These are phyloP conservation scores for Suillus subaureus DNA, from an alignment of 768 basidiomycete species.

Conservation along the genomic window DNA sequence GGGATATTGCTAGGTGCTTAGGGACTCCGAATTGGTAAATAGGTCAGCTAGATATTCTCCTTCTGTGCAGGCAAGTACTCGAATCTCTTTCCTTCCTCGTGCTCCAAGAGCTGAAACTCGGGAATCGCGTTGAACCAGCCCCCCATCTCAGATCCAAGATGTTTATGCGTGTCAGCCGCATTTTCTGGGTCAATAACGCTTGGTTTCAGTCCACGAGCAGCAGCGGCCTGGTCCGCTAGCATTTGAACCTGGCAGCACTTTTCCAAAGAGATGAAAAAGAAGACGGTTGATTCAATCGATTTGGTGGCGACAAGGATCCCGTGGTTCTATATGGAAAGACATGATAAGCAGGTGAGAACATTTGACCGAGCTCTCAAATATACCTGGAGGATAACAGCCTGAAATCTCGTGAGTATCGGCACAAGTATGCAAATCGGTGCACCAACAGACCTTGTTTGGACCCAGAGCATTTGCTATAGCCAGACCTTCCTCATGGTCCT, in stretches of 20 bases:
- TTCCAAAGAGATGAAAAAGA: conserved; percentile 29
- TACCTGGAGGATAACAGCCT: conserved; percentile 28
- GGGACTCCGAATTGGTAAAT: neutral
- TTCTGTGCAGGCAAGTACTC: neutral
- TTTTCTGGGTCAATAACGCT: conserved; percentile 22
- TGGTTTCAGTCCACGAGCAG: conserved; percentile 15
- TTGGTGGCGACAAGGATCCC: conserved; percentile 26
- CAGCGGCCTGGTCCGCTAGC: conserved; percentile 30
- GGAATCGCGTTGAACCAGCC: conserved; percentile 43
- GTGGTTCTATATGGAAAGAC: conserved; percentile 23
- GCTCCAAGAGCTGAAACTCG: conserved; percentile 41
- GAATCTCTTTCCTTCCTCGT: conserved; percentile 32
- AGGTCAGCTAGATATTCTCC: neutral
- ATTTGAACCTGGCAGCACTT: conserved; percentile 34
- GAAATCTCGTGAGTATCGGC: neutral
- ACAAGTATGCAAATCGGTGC: neutral
- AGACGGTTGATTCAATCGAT: conserved; percentile 27
- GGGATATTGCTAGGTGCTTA: neutral
- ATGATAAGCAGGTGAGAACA: neutral
- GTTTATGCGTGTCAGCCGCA: conserved; percentile 27
- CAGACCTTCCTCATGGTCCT: conserved; percentile 32
- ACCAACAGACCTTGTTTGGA: conserved; percentile 22
- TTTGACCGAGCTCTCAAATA: neutral
- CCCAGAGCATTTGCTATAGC: conserved; percentile 33
- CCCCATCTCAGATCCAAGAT: conserved; percentile 28